Evolutionary conservation across 2,329 filamentous ascomycete genomes (phyloP).

Genomic region (Coniosporium tulheliwenetii): DNA sequence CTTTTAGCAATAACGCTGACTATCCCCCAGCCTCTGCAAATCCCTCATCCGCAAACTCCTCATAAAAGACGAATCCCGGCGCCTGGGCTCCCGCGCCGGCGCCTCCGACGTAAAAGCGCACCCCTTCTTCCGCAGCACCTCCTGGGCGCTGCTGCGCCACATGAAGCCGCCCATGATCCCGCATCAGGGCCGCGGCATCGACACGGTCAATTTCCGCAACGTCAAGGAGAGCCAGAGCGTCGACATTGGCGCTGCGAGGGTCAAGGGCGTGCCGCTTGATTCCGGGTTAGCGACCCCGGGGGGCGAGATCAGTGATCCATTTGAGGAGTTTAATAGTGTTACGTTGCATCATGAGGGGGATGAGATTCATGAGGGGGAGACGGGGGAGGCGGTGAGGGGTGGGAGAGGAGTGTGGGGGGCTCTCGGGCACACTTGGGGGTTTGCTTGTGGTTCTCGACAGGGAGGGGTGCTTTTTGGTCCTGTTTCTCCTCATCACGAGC

Average conservation of each 20-base stretch:
- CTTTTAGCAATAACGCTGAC: constrained; percentile 14
- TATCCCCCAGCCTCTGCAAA: constrained; percentile 63
- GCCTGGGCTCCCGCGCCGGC: constrained; percentile 82
- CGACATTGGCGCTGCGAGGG: constrained; percentile 51
- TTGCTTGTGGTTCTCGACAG: too few relatives aligned
- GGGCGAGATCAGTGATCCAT: constrained; percentile 71
- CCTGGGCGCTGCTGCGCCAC: constrained; percentile 93
- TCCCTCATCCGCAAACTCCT: constrained; percentile 89
- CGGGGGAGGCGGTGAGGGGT: constrained; percentile 1
- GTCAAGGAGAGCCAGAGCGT: constrained; percentile 96
- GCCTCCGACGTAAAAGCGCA: constrained; percentile 94
- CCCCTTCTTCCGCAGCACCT: constrained; percentile 88
- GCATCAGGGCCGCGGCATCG: constrained; percentile 73
- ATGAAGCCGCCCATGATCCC: constrained; percentile 97
- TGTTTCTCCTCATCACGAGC: too few relatives aligned
- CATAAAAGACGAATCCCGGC: constrained; percentile 93
- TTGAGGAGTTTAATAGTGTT: constrained; percentile 97
- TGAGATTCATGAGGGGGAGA: constrained; percentile 33
- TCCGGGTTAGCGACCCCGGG: constrained; percentile 75
- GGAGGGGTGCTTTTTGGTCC: too few relatives aligned
- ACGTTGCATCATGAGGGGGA: constrained; percentile 95
- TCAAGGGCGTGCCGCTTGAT: constrained; percentile 74
- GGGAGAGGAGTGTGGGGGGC: background rate
- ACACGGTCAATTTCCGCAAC: constrained; percentile 94
- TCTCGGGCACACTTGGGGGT: too few relatives aligned